Evolutionary conservation across 164 flowering plant species (phyloP), one percentile per base, ranked within the genome.

Genomic region (Stephania cephalantha): DNA sequence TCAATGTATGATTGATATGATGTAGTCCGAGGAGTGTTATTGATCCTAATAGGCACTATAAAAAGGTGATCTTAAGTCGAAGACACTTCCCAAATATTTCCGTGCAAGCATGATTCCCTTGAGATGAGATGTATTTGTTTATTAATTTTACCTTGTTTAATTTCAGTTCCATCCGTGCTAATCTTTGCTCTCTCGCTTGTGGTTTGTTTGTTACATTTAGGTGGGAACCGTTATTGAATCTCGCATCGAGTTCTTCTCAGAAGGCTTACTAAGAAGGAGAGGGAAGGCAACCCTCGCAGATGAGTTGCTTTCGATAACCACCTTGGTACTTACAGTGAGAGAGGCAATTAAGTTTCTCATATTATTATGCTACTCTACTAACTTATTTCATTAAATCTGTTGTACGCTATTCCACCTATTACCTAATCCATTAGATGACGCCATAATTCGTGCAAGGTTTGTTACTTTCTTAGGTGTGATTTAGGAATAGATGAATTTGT

Each of bases 21-120:
- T 81, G 76, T 88, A 92, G 95, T n/a, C 75, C 91, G 82, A 87
- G 94, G 81, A 78, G 75, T 84, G 96, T 72, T 66, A 72, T 94
- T 15, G 97, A 94, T 85, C 97, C 98, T 42, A 94, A 94, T 83
- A 87, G 97, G 82, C 95, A 90, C 79, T 90, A 94, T 83, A 94
- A 94, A 83, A 92, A 90, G 87, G 86, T 67, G 90, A 86, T 76
- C 79, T 45, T n/a, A n/a, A n/a, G n/a, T n/a, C n/a, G n/a, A n/a
- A n/a, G n/a, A n/a, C n/a, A n/a, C n/a, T n/a, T n/a, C n/a, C n/a
- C n/a, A n/a, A n/a, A n/a, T n/a, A n/a, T n/a, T n/a, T n/a, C n/a
- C n/a, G n/a, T n/a, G n/a, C n/a, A n/a, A n/a, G n/a, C n/a, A n/a
- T n/a, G n/a, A n/a, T n/a, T n/a, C n/a, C n/a, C n/a, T n/a, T n/a